Percentiles rank a stretch among this genome's conserved stretches.
phyloP scores from a whole-genome alignment of 805 yeast genomes.

The Spathaspora arborariae region DNA sequence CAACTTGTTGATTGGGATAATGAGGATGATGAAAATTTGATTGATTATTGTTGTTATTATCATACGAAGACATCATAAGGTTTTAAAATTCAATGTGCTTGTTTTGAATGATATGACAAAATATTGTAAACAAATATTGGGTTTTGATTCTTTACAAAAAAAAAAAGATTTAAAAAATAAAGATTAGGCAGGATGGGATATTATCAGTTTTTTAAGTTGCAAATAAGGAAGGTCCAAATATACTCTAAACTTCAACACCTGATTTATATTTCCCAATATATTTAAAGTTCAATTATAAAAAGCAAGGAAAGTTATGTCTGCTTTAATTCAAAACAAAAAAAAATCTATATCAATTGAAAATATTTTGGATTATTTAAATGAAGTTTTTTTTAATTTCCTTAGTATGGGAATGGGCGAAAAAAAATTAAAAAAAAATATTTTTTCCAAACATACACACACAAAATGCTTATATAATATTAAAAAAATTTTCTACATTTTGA shows the following conservation, averaged over 20 bases:
- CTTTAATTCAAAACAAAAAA: background rate
- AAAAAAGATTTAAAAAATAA: background rate
- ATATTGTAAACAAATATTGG: too few relatives aligned
- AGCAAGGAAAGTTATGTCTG: background rate
- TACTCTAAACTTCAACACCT: background rate
- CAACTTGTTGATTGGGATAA: slow-evolving; percentile 3
- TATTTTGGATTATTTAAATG: slow-evolving; percentile 3
- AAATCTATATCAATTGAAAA: slow-evolving; percentile 1
- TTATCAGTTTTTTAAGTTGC: background rate
- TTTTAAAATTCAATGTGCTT: background rate
- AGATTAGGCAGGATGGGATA: background rate
- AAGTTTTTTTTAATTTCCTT: slow-evolving; percentile 1
- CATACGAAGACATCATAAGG: slow-evolving; percentile 6
- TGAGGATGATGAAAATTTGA: slow-evolving; percentile 1
- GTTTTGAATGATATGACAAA: too few relatives aligned
- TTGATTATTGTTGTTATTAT: slow-evolving; percentile 4
- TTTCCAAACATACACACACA: background rate
- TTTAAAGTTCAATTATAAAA: background rate
- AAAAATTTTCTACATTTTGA: background rate
- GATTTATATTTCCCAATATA: background rate
- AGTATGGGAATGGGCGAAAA: background rate
- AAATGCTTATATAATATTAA: background rate
- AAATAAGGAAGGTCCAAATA: background rate
- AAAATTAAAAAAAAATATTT: background rate
- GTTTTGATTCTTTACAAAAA: background rate